phyloP scores from a whole-genome alignment of 345 rosid species.

The Camelina neglecta region DNA sequence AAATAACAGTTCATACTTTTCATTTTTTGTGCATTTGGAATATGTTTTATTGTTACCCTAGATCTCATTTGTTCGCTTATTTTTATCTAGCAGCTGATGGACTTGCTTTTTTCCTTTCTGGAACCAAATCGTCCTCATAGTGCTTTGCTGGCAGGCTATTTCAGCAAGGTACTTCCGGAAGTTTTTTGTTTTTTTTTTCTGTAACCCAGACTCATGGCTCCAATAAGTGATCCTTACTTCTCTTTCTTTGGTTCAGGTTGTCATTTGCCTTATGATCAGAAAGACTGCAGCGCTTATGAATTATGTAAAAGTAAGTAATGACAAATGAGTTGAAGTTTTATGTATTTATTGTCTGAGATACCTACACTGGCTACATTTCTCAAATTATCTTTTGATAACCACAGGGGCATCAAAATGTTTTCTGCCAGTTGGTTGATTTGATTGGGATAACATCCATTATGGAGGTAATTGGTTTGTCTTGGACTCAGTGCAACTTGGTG shows the following conservation, averaged over 20 bases:
- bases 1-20: conserved; percentile 10
- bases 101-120: conserved; percentile 91
- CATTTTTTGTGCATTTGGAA: conserved; percentile 4
- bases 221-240: conserved; percentile 20
- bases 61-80: conserved; percentile 27
- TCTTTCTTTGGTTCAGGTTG: conserved; percentile 65
- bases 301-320: conserved; percentile 78
- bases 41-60: conserved; percentile 2
- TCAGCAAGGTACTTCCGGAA: conserved; percentile 73
- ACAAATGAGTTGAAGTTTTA: neutral
- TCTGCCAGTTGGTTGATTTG: conserved; percentile 87
- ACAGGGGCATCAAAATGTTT: conserved; percentile 91
- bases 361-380: conserved; percentile 28
- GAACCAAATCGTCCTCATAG: conserved; percentile 86
- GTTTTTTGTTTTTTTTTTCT: neutral
- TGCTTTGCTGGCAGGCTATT: conserved; percentile 93
- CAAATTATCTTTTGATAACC: conserved; percentile 39
- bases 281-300: conserved; percentile 92
- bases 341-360: conserved; percentile 13
- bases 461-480: conserved; percentile 69
- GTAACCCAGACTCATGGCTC: neutral
- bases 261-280: conserved; percentile 91
- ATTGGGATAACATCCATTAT: conserved; percentile 98
- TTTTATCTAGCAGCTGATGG: conserved; percentile 73
- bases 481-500: conserved; percentile 31